Evolutionary conservation across 2,329 filamentous ascomycete genomes (phyloP), one percentile per base, ranked within the genome.

Genomic region (Penicillium oxalicum): DNA sequence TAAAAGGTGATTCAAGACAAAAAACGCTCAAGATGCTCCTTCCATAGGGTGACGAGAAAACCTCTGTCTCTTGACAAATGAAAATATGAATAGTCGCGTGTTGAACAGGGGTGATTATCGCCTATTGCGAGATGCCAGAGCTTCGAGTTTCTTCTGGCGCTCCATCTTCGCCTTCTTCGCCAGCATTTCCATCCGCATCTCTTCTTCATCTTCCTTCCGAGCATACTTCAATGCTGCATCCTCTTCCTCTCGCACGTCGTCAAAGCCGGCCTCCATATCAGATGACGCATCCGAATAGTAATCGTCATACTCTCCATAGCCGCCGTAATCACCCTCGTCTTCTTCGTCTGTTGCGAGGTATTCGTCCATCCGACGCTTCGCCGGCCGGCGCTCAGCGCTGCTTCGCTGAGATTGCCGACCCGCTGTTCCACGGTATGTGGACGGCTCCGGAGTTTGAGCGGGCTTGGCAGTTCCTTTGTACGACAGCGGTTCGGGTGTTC

Each of bases 241-340:
- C 56, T 77, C 74, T 58, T 77, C 74, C 26, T 65, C 53, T 47
- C 74, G 72, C 42, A 77, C 59, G 51, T 76, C 74, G 44, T 68
- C 62, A 18, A 71, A 62, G 24, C 73, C 75, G 43, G 73, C 74
- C 59, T 77, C 74, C 74, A 77, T 77, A 50, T 74, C 74, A n/a
- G 72, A 74, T 6, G 70, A 74, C 34, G 51, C 70, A 45, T 74
- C 72, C 1, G 71, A 74, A 43, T 69, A 72, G 51, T 70, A 69
- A 51, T 72, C 70, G 9, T 72, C 67, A 44, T 69, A 67, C 35
- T 63, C 66, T 32, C 67, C 47, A 13, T 43, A 49, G 12, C 13
- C n/a, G 5, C 46, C 69, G 45, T 64, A 68, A 9, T 70, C 70
- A 4, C 67, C 71, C 54, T 74, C 71, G 13, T 75, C 74, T 59